phyloP scores from a whole-genome alignment of 441 rosid species.

The Eruca vesicaria region DNA sequence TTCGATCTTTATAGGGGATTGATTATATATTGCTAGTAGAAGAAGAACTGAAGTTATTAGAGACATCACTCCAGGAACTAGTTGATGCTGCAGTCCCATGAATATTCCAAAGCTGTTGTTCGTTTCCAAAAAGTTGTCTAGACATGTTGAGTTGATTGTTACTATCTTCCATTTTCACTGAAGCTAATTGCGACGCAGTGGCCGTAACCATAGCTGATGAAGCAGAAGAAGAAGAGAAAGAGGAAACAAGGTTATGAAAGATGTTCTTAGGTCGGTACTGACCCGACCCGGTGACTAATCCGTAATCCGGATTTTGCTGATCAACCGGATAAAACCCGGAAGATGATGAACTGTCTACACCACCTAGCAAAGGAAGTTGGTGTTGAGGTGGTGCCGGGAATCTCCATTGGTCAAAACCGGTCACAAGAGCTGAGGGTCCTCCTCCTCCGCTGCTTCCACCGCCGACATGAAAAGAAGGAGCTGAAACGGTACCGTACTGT shows the following conservation, averaged over 20 bases:
- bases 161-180: conserved; percentile 53
- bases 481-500: conserved; percentile 36
- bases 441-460: conserved; percentile 28
- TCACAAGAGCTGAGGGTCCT: conserved; percentile 24
- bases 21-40: conserved; percentile 38
- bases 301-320: conserved; percentile 21
- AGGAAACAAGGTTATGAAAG: conserved; percentile 42
- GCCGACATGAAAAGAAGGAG: conserved; percentile 30
- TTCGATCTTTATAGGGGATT: neutral
- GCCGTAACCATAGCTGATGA: conserved; percentile 42
- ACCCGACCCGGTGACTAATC: conserved; percentile 31
- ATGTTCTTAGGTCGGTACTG: conserved; percentile 30
- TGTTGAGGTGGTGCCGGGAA: conserved; percentile 20
- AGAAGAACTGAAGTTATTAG: conserved; percentile 50
- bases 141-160: conserved; percentile 39
- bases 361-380: conserved; percentile 31
- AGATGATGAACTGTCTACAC: conserved; percentile 23
- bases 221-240: conserved; percentile 29
- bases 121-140: conserved; percentile 34
- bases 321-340: conserved; percentile 28
- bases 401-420: conserved; percentile 39
- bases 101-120: conserved; percentile 37
- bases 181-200: conserved; percentile 42
- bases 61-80: conserved; percentile 51
- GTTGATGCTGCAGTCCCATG: conserved; percentile 26